These are phyloP conservation scores for Chenopodium album DNA, from an alignment of 148 eudicot species.

Conservation along the genomic window DNA sequence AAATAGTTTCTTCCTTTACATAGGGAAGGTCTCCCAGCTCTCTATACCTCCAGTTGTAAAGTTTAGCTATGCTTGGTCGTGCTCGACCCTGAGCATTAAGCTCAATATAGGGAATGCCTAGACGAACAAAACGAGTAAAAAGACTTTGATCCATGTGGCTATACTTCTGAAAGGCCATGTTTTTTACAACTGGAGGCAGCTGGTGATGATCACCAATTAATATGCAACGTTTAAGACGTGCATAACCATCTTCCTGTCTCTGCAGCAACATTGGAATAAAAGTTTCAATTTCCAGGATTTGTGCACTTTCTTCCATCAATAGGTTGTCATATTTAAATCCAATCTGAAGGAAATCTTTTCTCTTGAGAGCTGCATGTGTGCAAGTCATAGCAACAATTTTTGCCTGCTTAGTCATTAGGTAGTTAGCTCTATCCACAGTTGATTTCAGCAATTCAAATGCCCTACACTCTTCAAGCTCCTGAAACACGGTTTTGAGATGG, in stretches of 20 bases:
- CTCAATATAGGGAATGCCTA: constrained; percentile 94
- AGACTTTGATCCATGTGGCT: constrained; percentile 99
- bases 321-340: constrained; percentile 97
- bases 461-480: constrained; percentile 97
- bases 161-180: constrained; percentile 99
- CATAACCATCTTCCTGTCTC: constrained; percentile 96
- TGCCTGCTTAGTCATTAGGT: constrained; percentile 96
- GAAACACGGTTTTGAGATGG: constrained; percentile 86
- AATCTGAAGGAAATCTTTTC: constrained; percentile 89
- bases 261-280: constrained; percentile 99
- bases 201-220: constrained; percentile 99
- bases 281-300: constrained; percentile 95
- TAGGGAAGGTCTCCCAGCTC: constrained; percentile 89
- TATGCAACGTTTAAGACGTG: constrained; percentile 96
- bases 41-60: constrained; percentile 96
- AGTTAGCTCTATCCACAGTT: constrained; percentile 88
- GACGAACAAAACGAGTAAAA: constrained; percentile 92
- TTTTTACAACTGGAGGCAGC: constrained; percentile 97
- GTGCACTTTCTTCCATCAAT: constrained; percentile 99
- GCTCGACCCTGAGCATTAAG: constrained; percentile 99
- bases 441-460: constrained; percentile 98
- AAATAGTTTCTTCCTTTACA: constrained; percentile 65
- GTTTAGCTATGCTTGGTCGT: constrained; percentile 88
- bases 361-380: constrained; percentile 96
- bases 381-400: constrained; percentile 99